Evolutionary conservation across 495 filamentous ascomycete genomes (phyloP).

Genomic region (Letharia columbiana): DNA sequence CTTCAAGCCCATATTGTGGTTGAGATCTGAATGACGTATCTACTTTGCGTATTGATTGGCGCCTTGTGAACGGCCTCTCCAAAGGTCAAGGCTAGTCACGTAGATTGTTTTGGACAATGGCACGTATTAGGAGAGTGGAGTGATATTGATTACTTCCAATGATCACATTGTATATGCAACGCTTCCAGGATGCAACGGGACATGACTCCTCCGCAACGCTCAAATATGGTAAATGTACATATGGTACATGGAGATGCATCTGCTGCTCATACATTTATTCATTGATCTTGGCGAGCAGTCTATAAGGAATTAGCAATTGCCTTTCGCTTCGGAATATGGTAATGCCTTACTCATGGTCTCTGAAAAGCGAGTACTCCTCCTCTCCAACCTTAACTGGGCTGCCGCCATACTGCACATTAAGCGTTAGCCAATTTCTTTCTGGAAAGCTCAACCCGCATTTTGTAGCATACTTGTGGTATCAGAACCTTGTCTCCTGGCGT

Average conservation of each 20-base stretch:
- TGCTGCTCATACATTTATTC: constrained; percentile 47
- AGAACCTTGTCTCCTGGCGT: constrained; percentile 80
- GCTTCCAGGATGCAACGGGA: constrained; percentile 21
- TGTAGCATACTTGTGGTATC: constrained; percentile 78
- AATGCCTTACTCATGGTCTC: constrained; percentile 82
- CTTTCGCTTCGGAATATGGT: background rate
- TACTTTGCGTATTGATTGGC: background rate
- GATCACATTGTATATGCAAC: constrained; percentile 22
- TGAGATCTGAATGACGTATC: background rate
- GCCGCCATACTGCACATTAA: constrained; percentile 68
- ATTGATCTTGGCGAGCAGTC: constrained; percentile 82
- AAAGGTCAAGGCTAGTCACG: background rate
- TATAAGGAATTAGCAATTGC: constrained; percentile 33
- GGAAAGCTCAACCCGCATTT: background rate
- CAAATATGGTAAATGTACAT: constrained; percentile 17
- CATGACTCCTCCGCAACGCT: constrained; percentile 9
- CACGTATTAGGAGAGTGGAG: constrained; percentile 14
- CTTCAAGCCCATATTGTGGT: background rate
- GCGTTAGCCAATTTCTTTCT: constrained; percentile 28
- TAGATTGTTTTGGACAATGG: background rate
- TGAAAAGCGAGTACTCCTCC: constrained; percentile 90
- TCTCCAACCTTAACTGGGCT: constrained; percentile 95
- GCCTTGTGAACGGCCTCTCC: too few relatives aligned
- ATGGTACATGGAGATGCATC: constrained; percentile 20
- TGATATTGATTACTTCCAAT: constrained; percentile 16